Conservation (phyloP, 1,284 basidiomycete species). For the Moesziomyces antarcticus region DNA sequence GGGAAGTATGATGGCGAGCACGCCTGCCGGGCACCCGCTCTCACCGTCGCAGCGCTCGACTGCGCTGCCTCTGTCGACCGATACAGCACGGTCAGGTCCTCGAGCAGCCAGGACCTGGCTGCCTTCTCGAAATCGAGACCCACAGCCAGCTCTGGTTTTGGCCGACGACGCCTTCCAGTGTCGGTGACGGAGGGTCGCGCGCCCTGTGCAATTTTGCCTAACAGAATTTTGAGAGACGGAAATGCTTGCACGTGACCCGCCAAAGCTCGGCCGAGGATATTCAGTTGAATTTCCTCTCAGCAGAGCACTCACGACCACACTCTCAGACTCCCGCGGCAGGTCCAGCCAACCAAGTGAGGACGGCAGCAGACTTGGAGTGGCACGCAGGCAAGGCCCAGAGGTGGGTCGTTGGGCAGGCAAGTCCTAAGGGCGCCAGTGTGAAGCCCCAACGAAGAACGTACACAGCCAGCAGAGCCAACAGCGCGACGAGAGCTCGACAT, state of each 20-base stretch:
- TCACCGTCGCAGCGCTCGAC: not conserved
- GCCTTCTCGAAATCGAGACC: not conserved
- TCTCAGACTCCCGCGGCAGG: not conserved
- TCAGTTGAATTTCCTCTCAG: too few relatives aligned
- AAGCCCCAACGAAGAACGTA: slow-evolving; percentile 1
- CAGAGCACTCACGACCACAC: not conserved
- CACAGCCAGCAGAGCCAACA: slow-evolving; percentile 1
- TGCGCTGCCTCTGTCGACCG: not conserved
- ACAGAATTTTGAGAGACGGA: too few relatives aligned
- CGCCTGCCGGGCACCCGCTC: slow-evolving; percentile 6
- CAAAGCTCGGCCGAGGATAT: slow-evolving; percentile 1
- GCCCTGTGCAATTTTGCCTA: too few relatives aligned
- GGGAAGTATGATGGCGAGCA: slow-evolving; percentile 36
- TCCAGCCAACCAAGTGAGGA: not conserved
- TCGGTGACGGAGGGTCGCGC: too few relatives aligned
- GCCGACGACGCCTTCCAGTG: too few relatives aligned
- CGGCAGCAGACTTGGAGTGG: too few relatives aligned
- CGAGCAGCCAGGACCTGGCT: too few relatives aligned
- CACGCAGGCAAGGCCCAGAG: too few relatives aligned
- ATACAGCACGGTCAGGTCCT: not conserved
- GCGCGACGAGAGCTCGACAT: slow-evolving; percentile 20
- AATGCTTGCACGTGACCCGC: not conserved
- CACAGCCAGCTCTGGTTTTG: not conserved
- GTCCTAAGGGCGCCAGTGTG: not conserved
- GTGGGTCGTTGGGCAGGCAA: too few relatives aligned